Evolutionary conservation across 306 rosid species (phyloP).

Genomic region (Fragaria iinumae): DNA sequence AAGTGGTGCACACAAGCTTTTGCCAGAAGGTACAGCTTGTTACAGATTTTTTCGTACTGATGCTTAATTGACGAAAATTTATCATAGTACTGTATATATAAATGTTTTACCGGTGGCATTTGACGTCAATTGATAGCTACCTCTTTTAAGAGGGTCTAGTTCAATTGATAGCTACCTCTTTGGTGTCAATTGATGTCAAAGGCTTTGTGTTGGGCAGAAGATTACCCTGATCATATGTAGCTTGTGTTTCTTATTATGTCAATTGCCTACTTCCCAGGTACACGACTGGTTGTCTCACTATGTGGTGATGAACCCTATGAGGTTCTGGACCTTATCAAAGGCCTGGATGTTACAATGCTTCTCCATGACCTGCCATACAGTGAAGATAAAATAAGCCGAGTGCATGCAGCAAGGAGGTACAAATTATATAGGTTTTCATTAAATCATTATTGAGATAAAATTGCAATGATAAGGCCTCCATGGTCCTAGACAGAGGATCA

Average conservation of each 20-base stretch:
- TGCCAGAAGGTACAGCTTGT: constrained; percentile 72
- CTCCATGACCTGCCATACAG: constrained; percentile 75
- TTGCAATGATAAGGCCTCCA: background rate
- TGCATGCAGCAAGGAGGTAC: constrained; percentile 97
- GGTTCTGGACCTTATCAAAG: constrained; percentile 74
- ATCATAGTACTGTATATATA: background rate
- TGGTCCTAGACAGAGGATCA: background rate
- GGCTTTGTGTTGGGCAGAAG: background rate
- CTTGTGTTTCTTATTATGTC: constrained; percentile 11
- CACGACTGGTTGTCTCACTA: constrained; percentile 81
- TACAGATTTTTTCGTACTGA: background rate
- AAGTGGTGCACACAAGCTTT: constrained; percentile 83
- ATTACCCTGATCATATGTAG: background rate
- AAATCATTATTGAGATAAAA: background rate
- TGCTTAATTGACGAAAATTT: background rate
- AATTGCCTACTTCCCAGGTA: constrained; percentile 47
- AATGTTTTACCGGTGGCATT: background rate
- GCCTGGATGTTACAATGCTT: constrained; percentile 76
- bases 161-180: no score
- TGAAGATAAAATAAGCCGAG: constrained; percentile 75
- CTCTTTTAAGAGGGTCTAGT: no score
- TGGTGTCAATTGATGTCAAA: background rate
- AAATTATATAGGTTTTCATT: background rate
- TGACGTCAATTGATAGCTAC: background rate
- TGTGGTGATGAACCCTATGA: constrained; percentile 83